Percentiles rank a stretch among this genome's conserved stretches.
Evolutionary conservation across 2,329 filamentous ascomycete species (phyloP).

Genomic region (Hymenoscyphus salicellus): DNA sequence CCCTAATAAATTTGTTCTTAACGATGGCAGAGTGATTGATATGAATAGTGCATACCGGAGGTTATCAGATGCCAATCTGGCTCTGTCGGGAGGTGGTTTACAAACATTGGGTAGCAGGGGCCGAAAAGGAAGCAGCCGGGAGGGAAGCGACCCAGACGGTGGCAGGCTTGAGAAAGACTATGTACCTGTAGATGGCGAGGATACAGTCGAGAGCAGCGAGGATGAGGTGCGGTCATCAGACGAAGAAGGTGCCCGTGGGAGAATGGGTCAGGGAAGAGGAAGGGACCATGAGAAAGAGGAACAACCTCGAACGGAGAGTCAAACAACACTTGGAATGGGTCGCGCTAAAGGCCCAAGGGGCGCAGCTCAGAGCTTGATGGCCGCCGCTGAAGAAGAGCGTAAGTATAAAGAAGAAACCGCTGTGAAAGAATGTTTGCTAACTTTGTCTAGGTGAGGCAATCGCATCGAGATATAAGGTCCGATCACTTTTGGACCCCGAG

Average conservation of each 20-base stretch:
- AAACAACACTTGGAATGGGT: conserved; percentile 35
- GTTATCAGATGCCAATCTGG: conserved; percentile 68
- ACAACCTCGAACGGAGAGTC: conserved; percentile 36
- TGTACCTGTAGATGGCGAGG: conserved; percentile 26
- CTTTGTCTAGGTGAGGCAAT: conserved; percentile 24
- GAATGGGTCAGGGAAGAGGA: conserved; percentile 46
- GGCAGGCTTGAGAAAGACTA: conserved; percentile 34
- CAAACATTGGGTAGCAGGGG: conserved; percentile 41
- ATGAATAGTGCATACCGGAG: conserved; percentile 67
- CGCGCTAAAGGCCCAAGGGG: conserved; percentile 40
- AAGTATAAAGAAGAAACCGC: conserved; percentile 38
- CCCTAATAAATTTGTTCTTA: conserved; percentile 47
- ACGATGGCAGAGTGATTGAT: conserved; percentile 62
- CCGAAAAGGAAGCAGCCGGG: conserved; percentile 27
- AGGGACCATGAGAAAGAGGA: conserved; percentile 30
- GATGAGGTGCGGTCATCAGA: conserved; percentile 52
- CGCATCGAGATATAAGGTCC: conserved; percentile 30
- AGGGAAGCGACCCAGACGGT: conserved; percentile 14
- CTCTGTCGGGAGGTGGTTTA: conserved; percentile 61
- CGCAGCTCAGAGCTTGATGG: conserved; percentile 60
- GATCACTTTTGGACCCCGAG: conserved; percentile 52
- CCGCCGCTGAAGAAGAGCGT: conserved; percentile 77
- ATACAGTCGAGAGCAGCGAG: conserved; percentile 34
- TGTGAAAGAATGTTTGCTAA: background rate
- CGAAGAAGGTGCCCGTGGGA: conserved; percentile 61